Evolutionary conservation across 2,329 filamentous ascomycete genomes (phyloP).

Genomic region (Neofusicoccum laricinum): DNA sequence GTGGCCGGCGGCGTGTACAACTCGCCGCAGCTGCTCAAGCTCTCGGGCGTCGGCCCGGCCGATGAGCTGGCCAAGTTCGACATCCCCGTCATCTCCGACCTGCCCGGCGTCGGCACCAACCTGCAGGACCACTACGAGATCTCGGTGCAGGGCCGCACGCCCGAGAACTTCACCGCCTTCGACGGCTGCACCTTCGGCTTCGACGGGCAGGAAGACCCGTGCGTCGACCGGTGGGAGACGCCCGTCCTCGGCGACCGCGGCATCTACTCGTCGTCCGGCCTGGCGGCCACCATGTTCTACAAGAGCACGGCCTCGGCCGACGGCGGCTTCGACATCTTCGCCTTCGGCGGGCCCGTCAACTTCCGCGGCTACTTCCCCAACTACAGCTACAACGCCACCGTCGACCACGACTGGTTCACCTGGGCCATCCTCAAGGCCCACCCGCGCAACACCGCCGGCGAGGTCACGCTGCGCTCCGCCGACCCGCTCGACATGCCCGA

Average conservation of each 20-base stretch:
- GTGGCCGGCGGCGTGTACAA: conserved; percentile 57
- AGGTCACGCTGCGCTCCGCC: conserved; percentile 57
- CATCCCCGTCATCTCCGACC: conserved; percentile 55
- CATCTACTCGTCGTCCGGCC: conserved; percentile 50
- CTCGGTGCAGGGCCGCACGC: conserved; percentile 48
- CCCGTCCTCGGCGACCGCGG: conserved; percentile 29
- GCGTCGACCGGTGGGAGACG: conserved; percentile 43
- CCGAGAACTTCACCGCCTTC: conserved; percentile 33
- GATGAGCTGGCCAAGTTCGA: conserved; percentile 51
- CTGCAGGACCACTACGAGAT: conserved; percentile 61
- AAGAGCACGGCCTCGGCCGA: conserved; percentile 39
- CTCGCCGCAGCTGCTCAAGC: conserved; percentile 62
- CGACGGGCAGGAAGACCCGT: conserved; percentile 37
- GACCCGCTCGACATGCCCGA: conserved; percentile 63
- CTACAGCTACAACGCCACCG: conserved; percentile 47
- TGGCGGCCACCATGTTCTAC: conserved; percentile 48
- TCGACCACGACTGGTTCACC: conserved; percentile 44
- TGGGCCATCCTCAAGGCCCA: conserved; percentile 61
- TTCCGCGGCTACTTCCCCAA: conserved; percentile 58
- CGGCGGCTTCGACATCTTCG: conserved; percentile 53
- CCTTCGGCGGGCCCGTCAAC: conserved; percentile 54
- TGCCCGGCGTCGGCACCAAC: conserved; percentile 63
- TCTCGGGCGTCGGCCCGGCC: conserved; percentile 60
- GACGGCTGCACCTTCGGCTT: conserved; percentile 38
- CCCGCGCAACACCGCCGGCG: conserved; percentile 60